These are phyloP conservation scores for Smallanthus sonchifolius DNA, from an alignment of 129 eudicot genomes.

Conservation along the genomic window DNA sequence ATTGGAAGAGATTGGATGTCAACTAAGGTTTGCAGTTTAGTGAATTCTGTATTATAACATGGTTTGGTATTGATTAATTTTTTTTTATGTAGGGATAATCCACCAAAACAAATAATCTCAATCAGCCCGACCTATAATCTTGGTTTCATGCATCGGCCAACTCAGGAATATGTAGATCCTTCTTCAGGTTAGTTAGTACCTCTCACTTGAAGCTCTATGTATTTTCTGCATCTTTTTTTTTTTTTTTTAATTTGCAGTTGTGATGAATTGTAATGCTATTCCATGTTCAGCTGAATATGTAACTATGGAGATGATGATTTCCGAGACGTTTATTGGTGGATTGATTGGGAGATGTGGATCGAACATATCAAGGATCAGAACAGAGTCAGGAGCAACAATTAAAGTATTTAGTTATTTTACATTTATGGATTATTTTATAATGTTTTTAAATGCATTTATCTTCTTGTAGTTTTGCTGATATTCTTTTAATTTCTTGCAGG, in stretches of 20 bases:
- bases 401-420: slow-evolving; percentile 44
- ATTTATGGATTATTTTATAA: not conserved
- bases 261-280: slow-evolving; percentile 24
- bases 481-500: slow-evolving; percentile 40
- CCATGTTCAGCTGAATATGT: slow-evolving; percentile 72
- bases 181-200: slow-evolving; percentile 55
- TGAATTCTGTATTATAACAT: not conserved
- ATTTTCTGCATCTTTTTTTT: not conserved
- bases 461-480: not conserved
- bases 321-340: slow-evolving; percentile 87
- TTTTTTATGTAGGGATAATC: slow-evolving; percentile 54
- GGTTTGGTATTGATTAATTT: not conserved
- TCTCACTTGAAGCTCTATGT: slow-evolving; percentile 1
- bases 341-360: slow-evolving; percentile 91
- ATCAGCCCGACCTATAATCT: slow-evolving; percentile 68
- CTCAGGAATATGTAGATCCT: slow-evolving; percentile 68
- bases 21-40: slow-evolving; percentile 51
- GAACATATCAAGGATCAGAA: slow-evolving; percentile 84
- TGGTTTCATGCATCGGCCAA: slow-evolving; percentile 42
- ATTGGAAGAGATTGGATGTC: slow-evolving; percentile 78
- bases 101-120: slow-evolving; percentile 90
- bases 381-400: slow-evolving; percentile 90
- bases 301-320: slow-evolving; percentile 75
- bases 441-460: not conserved
- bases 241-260: not conserved